phyloP scores from a whole-genome alignment of 257 asterid species.

The Anisodus tanguticus region DNA sequence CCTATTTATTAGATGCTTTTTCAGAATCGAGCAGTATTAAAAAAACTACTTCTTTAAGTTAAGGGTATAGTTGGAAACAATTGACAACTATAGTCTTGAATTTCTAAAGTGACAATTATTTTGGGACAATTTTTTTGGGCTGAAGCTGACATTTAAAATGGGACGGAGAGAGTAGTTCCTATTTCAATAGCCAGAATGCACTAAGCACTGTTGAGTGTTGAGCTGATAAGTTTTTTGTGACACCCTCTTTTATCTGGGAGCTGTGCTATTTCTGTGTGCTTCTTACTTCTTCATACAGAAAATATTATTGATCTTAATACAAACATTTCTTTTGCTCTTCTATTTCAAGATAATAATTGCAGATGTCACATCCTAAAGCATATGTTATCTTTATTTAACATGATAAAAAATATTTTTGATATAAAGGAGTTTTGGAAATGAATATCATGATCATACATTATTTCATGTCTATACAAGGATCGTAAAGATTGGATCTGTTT shows the following conservation, averaged over 20 bases:
- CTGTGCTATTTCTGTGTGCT: neutral
- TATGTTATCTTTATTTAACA: neutral
- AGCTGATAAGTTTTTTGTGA: neutral
- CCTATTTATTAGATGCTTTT: too few species aligned
- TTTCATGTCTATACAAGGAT: neutral
- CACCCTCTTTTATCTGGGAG: neutral
- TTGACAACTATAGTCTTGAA: too few species aligned
- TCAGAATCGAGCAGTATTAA: too few species aligned
- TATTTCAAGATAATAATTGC: neutral
- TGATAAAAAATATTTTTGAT: neutral
- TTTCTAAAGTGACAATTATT: too few species aligned
- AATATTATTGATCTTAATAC: neutral
- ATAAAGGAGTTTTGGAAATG: neutral
- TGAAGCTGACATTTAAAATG: too few species aligned
- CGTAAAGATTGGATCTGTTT: neutral
- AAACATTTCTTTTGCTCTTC: neutral
- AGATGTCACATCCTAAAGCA: neutral
- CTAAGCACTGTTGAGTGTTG: neutral
- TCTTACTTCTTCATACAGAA: neutral
- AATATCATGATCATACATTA: neutral
- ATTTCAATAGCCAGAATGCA: neutral
- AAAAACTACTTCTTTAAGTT: too few species aligned
- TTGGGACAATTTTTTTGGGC: too few species aligned
- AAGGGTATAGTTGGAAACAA: too few species aligned
- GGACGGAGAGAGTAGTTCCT: neutral